phyloP scores from a whole-genome alignment of 257 asterid genomes.

The Rhazya stricta region DNA sequence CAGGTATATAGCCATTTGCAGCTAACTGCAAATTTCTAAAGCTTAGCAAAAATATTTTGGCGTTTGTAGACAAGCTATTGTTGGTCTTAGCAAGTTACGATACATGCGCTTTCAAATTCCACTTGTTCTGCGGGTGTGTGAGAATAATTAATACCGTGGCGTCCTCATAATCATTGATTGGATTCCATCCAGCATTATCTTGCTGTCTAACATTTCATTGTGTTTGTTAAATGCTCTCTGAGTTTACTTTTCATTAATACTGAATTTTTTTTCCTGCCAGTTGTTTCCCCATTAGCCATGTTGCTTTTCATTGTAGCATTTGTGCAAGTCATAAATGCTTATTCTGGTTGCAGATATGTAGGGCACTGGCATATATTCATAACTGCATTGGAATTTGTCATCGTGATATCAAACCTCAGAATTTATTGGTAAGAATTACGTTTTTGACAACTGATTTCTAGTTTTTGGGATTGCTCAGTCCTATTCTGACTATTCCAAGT shows the following conservation, averaged over 20 bases:
- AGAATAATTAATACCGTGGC: not conserved
- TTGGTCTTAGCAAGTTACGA: not conserved
- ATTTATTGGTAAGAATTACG: constrained; percentile 69
- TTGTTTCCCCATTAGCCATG: not conserved
- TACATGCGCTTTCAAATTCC: not conserved
- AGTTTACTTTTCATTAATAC: not conserved
- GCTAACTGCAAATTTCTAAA: not conserved
- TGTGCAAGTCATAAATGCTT: not conserved
- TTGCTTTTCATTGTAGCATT: not conserved
- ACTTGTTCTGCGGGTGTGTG: not conserved
- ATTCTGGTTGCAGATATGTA: constrained; percentile 67
- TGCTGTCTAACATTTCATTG: not conserved
- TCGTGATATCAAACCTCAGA: constrained; percentile 97
- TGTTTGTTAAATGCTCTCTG: not conserved
- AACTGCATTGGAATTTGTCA: constrained; percentile 92
- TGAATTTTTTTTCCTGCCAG: not conserved
- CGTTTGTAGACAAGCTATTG: not conserved
- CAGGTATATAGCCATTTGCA: constrained; percentile 43
- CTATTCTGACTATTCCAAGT: not conserved
- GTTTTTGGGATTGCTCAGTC: not conserved
- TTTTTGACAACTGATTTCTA: constrained; percentile 14
- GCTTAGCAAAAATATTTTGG: not conserved
- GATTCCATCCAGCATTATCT: not conserved
- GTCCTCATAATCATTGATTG: not conserved
- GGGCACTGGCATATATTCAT: constrained; percentile 92